Evolutionary conservation across 306 rosid species (phyloP), one percentile per base, ranked within the genome.

Genomic region (Cucumis melo): DNA sequence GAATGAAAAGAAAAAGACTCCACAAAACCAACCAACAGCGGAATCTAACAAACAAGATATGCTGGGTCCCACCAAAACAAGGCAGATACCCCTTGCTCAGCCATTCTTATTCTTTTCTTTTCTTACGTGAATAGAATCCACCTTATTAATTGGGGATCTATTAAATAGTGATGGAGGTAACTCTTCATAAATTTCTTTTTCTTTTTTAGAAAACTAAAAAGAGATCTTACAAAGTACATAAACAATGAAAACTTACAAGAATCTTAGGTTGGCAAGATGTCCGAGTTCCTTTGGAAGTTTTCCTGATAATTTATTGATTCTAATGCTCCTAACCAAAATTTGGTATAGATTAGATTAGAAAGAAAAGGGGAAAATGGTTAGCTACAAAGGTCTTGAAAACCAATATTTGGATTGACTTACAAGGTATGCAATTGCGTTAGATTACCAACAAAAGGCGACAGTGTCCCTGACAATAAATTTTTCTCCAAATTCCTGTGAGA

Each of bases 201-300:
- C 17, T 1, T 48, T 48, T 48, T 48, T 17, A 3, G 8, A 41
- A 41, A 41, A 41, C 46, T 41, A 27, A 48, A 48, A 48, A 14
- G 5, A 41, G 24, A 21, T 38, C 32, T 19, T 8, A 10, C 63
- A 32, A 7, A 50, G 8, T 58, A 4, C 17, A 24, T 41, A 36
- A 65, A 54, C 19, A 51, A 54, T 7, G 73, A 15, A 14, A 75
- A 80, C 96, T 50, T 85, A 92, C 96, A 92, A 39, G 62, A 10
- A 0, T 46, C 0, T 7, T 63, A 92, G 70, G n/a, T 83, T 74
- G 1, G 89, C 81, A 53, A 90, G 96, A 36, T 73, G 42, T 72
- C 92, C 90, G 23, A 92, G 77, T 79, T 87, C 94, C 82, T 84
- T 89, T 2, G 98, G 98, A 79, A 90, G 82, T 84, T 83, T 84